Base-by-base conservation (phyloP, 805 yeast genomes). In the Schizosaccharomyces osmophilus region DNA sequence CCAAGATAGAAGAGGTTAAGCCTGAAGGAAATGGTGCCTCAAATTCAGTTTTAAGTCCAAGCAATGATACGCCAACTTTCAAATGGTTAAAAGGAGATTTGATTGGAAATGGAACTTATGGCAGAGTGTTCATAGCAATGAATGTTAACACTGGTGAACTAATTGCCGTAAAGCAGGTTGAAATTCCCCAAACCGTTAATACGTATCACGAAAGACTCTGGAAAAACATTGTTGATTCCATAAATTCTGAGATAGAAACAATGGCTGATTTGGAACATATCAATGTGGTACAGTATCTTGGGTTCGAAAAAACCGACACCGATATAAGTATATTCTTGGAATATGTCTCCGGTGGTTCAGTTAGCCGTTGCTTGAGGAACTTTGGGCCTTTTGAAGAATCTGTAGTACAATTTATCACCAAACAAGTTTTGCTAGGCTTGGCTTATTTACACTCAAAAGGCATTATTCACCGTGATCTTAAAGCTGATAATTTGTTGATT, bases 51-150 rank as follows among this genome's bases (percentile, higher is more conserved):
- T 15, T 57, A 5, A 17, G 26, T n/a, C 31, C 19, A 17, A 24
- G 22, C 29, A n/a, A n/a, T 19, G 22, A 5, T n/a, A 9, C 29
- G 45, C 15, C 45, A 2, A 48, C 62, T 31, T 90, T 88, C 73
- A 94, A 94, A 0, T 93, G 99, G 99, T 84, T 94, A 60, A 87
- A 87, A 69, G 99, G 99, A 77, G 97, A 89, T 68, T 75, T 93
- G 64, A 87, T 93, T 63, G 99, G 99, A 0, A 81, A 87, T 63
- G 99, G 99, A 0, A 89, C 97, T 0, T 93, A 89, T 75, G 99
- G 98, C 9, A 83, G 86, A 45, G 99, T 93, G 0, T 90, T 78
- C 68, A 75, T 93, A 62, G 97, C 95, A 1, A 77, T 93, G 68
- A 93, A 93, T 71, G 89, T 88, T 19, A 93, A 97, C 0, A 87